A percentile compares a stretch with the other conserved stretches of the same genome.
phyloP scores from a whole-genome alignment of 768 basidiomycete species.

The Suillus variegatus region DNA sequence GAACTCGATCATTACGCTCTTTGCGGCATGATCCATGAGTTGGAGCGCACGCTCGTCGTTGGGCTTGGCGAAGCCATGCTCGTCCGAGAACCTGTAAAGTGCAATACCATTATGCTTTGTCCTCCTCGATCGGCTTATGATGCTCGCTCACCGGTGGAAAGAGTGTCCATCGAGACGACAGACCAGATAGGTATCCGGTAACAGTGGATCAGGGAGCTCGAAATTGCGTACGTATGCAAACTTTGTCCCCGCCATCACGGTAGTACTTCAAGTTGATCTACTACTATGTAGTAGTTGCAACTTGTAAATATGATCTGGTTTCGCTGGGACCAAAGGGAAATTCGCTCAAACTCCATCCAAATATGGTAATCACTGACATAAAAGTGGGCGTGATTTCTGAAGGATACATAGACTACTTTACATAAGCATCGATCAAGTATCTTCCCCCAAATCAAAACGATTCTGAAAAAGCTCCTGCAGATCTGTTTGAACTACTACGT shows the following conservation, averaged over 20 bases:
- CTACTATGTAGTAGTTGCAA: background rate
- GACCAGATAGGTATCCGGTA: slow-evolving; percentile 83
- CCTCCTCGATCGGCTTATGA: background rate
- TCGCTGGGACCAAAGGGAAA: background rate
- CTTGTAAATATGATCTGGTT: background rate
- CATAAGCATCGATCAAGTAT: too few species aligned
- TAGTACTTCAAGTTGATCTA: background rate
- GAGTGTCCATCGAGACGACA: slow-evolving; percentile 90
- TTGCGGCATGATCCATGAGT: slow-evolving; percentile 92
- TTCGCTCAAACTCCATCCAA: background rate
- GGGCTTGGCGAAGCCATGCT: slow-evolving; percentile 83
- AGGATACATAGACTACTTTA: too few species aligned
- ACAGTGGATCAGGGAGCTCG: slow-evolving; percentile 83
- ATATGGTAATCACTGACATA: background rate
- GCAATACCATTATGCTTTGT: background rate
- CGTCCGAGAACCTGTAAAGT: slow-evolving; percentile 72
- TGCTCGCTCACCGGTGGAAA: slow-evolving; percentile 76
- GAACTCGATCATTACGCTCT: slow-evolving; percentile 76
- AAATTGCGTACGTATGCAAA: slow-evolving; percentile 90
- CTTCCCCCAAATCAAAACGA: too few species aligned
- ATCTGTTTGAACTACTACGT: background rate
- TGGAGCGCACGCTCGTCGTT: slow-evolving; percentile 86
- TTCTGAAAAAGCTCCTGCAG: background rate
- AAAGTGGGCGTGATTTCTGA: background rate
- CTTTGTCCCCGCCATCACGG: slow-evolving; percentile 84